A percentile compares a stretch with the other conserved stretches of the same genome.
These are phyloP conservation scores for Salix exigua DNA, from an alignment of 345 rosid genomes.

Conservation along the genomic window DNA sequence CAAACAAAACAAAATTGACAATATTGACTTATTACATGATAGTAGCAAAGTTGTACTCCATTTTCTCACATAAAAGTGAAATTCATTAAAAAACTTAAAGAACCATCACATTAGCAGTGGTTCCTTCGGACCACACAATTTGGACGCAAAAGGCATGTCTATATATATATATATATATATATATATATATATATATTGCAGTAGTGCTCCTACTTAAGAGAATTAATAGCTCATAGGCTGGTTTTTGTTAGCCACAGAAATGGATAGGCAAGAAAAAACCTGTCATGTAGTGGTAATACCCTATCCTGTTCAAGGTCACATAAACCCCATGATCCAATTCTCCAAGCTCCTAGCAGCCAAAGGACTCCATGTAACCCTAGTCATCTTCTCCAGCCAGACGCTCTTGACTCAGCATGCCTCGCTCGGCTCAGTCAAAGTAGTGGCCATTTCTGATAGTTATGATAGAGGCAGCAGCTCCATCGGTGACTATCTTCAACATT, in stretches of 20 bases:
- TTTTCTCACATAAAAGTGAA: no score
- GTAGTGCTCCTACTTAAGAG: no score
- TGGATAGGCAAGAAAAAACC: conserved; percentile 11
- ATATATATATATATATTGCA: no score
- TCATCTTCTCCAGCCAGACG: conserved; percentile 18
- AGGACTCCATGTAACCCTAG: conserved; percentile 40
- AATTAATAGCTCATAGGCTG: no score
- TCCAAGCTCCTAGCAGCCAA: conserved; percentile 50
- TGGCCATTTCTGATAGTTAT: conserved; percentile 29
- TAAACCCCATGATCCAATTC: conserved; percentile 58
- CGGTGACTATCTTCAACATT: not conserved
- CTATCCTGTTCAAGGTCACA: conserved; percentile 51
- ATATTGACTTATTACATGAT: no score
- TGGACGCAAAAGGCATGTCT: no score
- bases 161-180: no score
- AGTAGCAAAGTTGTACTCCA: no score
- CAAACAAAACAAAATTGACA: no score
- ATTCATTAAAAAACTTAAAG: no score
- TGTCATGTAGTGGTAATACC: conserved; percentile 36
- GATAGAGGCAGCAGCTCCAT: conserved; percentile 8
- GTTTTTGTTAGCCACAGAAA: not conserved
- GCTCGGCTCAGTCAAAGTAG: conserved; percentile 21
- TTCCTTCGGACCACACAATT: no score
- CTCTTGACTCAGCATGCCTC: conserved; percentile 10
- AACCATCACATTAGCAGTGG: no score